Evolutionary conservation across 2,329 filamentous ascomycete species (phyloP), one percentile per base, ranked within the genome.

Genomic region (Exserohilum rostratum): DNA sequence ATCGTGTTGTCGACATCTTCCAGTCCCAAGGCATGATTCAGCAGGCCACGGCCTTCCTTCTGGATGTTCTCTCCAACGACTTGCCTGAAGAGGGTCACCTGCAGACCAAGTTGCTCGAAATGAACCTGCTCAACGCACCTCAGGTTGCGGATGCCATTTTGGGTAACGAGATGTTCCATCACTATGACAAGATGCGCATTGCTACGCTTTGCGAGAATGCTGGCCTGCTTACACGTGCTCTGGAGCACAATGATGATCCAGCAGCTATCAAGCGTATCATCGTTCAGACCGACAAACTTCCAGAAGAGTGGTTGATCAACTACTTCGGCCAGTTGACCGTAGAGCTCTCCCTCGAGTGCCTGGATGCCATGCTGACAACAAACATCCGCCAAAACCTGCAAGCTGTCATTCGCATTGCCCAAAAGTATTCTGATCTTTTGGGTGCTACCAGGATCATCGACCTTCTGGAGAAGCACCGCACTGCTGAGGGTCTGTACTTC

Each of bases 351-450:
- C 79, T 99, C 13, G 93, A 97, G 60, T 96, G 90, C 77, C 81
- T 99, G 62, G 91, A 98, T 71, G 93, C 93, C 57, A 99, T 99
- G 95, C 85, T 99, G 75, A 93, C 93, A 78, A 81, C 85, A 70
- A 99, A 99, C 80, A 97, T 99, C 68, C 93, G 95, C 62, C 93
- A 97, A 77, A 99, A 98, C 75, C 82, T 99, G 51, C 93, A 96
- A 76, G 87, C 92, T 15, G 95, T 98, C 30, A 91, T 98, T 56
- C 93, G 96, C 71, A 89, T 99, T 62, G 91, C 93, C 31, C 97
- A 96, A 65, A 99, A 99, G 78, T 99, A 96, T 79, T 97, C 93
- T 0, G 96, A 99, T 71, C 86, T 98, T 7, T 85, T 99, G 25
- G 93, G 93, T 7, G 82, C 95, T n/a, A 88, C 87, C 53, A 87